These are phyloP conservation scores for Phytophthora nicotianae DNA, from an alignment of 352 stramenopile genomes.

Conservation along the genomic window DNA sequence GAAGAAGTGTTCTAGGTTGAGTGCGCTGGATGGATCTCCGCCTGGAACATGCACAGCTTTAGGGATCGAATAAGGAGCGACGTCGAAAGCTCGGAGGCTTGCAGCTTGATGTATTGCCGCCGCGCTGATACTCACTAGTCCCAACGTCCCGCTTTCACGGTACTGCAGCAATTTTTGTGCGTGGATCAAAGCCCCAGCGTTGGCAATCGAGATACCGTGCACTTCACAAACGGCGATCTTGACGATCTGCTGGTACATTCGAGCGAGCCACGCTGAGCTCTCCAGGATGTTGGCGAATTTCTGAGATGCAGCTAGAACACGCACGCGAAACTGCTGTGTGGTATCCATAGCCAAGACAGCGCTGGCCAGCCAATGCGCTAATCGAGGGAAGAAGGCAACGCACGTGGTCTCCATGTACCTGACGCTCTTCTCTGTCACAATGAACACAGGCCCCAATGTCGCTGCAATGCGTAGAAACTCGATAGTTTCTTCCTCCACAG, in stretches of 20 bases:
- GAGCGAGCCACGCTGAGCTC: constrained; percentile 44
- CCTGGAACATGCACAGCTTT: constrained; percentile 50
- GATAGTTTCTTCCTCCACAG: constrained; percentile 62
- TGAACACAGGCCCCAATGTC: constrained; percentile 48
- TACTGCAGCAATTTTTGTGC: constrained; percentile 28
- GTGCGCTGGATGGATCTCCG: constrained; percentile 8
- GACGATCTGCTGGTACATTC: constrained; percentile 51
- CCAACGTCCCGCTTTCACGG: constrained; percentile 40
- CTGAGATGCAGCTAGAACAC: constrained; percentile 45
- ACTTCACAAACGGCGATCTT: constrained; percentile 29
- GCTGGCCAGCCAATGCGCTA: constrained; percentile 47
- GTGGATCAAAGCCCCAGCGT: neutral
- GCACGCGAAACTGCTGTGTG: constrained; percentile 31
- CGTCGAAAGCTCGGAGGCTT: constrained; percentile 43
- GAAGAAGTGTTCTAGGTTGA: constrained; percentile 65
- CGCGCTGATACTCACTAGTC: constrained; percentile 52
- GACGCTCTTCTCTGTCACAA: constrained; percentile 54
- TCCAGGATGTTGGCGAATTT: constrained; percentile 48
- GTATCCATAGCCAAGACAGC: constrained; percentile 1
- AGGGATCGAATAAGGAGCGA: constrained; percentile 42
- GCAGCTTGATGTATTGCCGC: constrained; percentile 28
- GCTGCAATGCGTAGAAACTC: constrained; percentile 45
- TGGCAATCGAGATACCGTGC: constrained; percentile 13
- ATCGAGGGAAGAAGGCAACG: constrained; percentile 53
- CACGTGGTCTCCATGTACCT: constrained; percentile 57